phyloP scores from a whole-genome alignment of 1,284 basidiomycete genomes.

The Pseudomicrostroma phylloplanum region DNA sequence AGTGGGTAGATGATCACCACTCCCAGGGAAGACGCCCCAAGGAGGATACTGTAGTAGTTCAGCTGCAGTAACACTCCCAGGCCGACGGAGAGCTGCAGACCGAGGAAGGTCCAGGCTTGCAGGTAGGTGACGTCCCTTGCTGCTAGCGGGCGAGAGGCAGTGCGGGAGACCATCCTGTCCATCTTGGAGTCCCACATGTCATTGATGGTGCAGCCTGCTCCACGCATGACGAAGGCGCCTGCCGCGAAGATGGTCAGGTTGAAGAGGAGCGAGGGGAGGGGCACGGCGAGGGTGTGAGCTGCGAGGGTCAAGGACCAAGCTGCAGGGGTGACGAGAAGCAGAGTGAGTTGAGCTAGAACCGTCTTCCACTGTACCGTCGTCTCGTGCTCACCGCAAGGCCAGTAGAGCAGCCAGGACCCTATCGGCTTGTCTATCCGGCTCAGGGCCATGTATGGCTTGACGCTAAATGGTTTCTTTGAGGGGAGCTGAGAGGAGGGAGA shows the following conservation, averaged over 20 bases:
- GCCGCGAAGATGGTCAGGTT: constrained; percentile 70
- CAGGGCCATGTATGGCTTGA: constrained; percentile 64
- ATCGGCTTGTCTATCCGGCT: constrained; percentile 92
- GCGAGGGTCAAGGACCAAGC: constrained; percentile 47
- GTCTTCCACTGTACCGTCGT: no score
- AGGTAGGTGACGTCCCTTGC: constrained; percentile 69
- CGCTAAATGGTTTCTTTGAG: background rate
- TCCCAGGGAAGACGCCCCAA: constrained; percentile 83
- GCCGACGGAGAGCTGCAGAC: constrained; percentile 72
- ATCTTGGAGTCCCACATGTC: constrained; percentile 95
- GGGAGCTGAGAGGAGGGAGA: background rate
- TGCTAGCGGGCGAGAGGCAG: constrained; percentile 67
- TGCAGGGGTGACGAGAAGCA: no score
- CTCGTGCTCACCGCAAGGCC: constrained; percentile 62
- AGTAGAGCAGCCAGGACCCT: constrained; percentile 81
- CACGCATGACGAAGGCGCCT: constrained; percentile 91
- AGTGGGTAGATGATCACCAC: constrained; percentile 85
- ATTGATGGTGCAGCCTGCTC: constrained; percentile 97
- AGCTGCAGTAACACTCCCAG: constrained; percentile 84
- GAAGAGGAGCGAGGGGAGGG: constrained; percentile 28
- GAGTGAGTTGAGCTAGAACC: no score
- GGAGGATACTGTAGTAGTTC: constrained; percentile 87
- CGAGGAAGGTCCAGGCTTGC: constrained; percentile 78
- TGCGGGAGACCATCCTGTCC: constrained; percentile 76
- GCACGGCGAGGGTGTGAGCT: constrained; percentile 31